Evolutionary conservation across 371 early-diverging fungal species (phyloP), one percentile per base, ranked within the genome.

Genomic region (Mortierella sp.): DNA sequence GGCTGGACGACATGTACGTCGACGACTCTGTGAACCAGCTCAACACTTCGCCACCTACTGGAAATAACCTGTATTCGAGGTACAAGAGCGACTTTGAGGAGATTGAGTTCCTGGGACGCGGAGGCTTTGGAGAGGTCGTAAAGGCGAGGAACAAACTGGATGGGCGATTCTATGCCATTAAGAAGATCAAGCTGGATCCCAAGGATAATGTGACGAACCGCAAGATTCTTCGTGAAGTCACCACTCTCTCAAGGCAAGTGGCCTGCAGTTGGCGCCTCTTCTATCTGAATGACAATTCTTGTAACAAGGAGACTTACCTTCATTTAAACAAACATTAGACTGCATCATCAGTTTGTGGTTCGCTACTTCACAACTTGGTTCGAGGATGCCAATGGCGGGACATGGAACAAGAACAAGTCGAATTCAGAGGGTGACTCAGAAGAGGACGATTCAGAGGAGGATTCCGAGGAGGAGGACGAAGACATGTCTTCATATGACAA

Each of bases 281-380:
- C 40, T 21, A 26, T 31, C 9, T 6, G 51, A 8, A 43, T 44
- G 11, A 2, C 13, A 44, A 76, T 13, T 40, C 5, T 55, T 2
- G 37, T 16, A 13, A n/a, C 11, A 16, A 21, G 1, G 59, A 6
- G 8, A 16, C 44, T 59, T 6, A 34, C 26, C 11, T 43, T 21
- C 21, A 31, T 21, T 37, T 61, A 2, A 44, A 53, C 10, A 1
- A 19, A 6, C 19, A 31, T 34, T 69, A 80, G 98, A 16, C 88
- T 98, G 26, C 97, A 98, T 85, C 97, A 97, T 85, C 96, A 96
- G 81, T 95, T 94, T 84, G 95, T 98, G 8, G 98, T 98, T 0
- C 91, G 98, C 28, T 98, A 97, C 81, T 98, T 97, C 86, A 97
- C 97, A 31, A 97, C 98, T 2, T 98, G 98, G 98, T 94, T 96